phyloP scores from a whole-genome alignment of 805 yeast species.

The Wickerhamomyces hampshirensis region DNA sequence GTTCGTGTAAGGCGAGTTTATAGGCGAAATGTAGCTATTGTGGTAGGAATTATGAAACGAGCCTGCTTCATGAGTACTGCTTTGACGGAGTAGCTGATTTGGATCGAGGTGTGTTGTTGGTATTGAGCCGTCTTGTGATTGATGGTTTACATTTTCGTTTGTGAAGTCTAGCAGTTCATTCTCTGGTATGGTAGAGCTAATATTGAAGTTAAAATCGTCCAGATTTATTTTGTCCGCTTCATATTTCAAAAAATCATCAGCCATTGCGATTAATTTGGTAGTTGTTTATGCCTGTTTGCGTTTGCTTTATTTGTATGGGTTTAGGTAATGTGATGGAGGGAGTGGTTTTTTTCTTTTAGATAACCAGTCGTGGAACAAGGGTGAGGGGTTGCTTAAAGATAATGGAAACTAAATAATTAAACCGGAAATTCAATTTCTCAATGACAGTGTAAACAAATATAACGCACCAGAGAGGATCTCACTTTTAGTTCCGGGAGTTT shows the following conservation, averaged over 20 bases:
- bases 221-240: slow-evolving; percentile 16
- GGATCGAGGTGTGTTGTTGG: slow-evolving; percentile 11
- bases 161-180: slow-evolving; percentile 23
- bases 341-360: no score
- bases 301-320: background rate
- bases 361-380: no score
- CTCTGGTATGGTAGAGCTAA: slow-evolving; percentile 25
- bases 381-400: no score
- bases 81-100: slow-evolving; percentile 3
- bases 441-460: no score
- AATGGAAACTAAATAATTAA: no score
- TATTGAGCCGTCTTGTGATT: slow-evolving; percentile 3
- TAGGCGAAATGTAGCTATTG: slow-evolving; percentile 16
- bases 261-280: slow-evolving; percentile 7
- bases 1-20: slow-evolving; percentile 20
- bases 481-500: no score
- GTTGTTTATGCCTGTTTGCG: slow-evolving; percentile 1
- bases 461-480: no score
- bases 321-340: background rate
- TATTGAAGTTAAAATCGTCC: slow-evolving; percentile 23
- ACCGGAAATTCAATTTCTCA: no score
- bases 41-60: slow-evolving; percentile 11
- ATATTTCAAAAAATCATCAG: slow-evolving; percentile 23
- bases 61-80: slow-evolving; percentile 1
- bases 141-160: background rate